Evolutionary conservation across 805 yeast species (phyloP).

Genomic region (Sugiyamaella valdiviana): DNA sequence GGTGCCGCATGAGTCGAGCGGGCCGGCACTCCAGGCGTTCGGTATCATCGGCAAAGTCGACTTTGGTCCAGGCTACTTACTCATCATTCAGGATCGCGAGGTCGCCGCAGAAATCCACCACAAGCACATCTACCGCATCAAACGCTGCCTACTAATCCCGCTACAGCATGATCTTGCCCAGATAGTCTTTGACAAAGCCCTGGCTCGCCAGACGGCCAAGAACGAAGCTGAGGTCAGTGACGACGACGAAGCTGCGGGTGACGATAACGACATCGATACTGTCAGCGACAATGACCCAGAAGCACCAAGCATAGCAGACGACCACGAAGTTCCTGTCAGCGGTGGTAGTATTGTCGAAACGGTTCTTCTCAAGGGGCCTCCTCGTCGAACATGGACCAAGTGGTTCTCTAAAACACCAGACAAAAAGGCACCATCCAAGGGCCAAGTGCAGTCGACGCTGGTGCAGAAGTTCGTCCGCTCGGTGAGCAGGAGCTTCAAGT

Average conservation of each 20-base stretch:
- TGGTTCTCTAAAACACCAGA: conserved; percentile 6
- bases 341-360: conserved; percentile 9
- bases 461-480: conserved; percentile 14
- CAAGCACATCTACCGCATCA: conserved; percentile 15
- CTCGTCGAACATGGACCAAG: conserved; percentile 4
- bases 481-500: conserved; percentile 5
- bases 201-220: background rate
- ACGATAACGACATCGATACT: background rate
- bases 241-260: conserved; percentile 1
- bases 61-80: conserved; percentile 17
- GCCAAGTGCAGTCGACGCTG: background rate
- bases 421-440: background rate
- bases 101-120: conserved; percentile 11
- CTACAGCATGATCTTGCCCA: conserved; percentile 11
- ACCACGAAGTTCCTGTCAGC: background rate
- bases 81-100: conserved; percentile 17
- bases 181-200: background rate
- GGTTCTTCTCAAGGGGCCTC: conserved; percentile 8
- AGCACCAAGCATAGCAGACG: background rate
- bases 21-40: background rate
- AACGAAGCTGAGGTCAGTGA: conserved; percentile 2
- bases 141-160: conserved; percentile 16
- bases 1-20: background rate
- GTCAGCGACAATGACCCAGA: background rate
- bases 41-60: conserved; percentile 19